Evolutionary conservation across 1,139 yeast species (phyloP).

Genomic region (Taphrina confusa): DNA sequence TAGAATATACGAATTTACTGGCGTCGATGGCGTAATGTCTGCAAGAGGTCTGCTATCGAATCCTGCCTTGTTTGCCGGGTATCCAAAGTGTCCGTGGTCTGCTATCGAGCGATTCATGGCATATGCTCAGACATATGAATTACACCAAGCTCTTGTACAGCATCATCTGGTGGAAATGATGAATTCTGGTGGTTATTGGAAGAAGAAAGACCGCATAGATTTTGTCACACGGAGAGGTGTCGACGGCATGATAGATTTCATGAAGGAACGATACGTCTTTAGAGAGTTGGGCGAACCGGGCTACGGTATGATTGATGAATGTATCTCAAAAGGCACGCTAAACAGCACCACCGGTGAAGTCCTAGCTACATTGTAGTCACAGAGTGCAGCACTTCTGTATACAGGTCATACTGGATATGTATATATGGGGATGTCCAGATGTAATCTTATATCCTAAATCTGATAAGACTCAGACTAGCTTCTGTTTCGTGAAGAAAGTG

Average conservation of each 20-base stretch:
- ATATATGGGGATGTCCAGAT: too few species aligned
- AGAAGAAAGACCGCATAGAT: slow-evolving; percentile 58
- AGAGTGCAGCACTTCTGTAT: too few species aligned
- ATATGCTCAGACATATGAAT: slow-evolving; percentile 72
- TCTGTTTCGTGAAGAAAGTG: slow-evolving; percentile 66
- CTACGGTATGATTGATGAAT: slow-evolving; percentile 51
- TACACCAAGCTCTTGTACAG: slow-evolving; percentile 79
- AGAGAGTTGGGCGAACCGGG: slow-evolving; percentile 66
- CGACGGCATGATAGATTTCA: slow-evolving; percentile 75
- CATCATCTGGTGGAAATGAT: slow-evolving; percentile 90
- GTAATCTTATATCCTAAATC: too few species aligned
- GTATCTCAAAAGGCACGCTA: not conserved
- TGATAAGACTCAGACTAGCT: slow-evolving; percentile 55
- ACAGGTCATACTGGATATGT: too few species aligned
- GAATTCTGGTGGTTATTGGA: slow-evolving; percentile 50
- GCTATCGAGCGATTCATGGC: slow-evolving; percentile 84
- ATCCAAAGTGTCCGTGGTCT: slow-evolving; percentile 77
- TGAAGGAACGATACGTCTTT: slow-evolving; percentile 67
- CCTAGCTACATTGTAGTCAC: not conserved
- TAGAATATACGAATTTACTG: slow-evolving; percentile 63
- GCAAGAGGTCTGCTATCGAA: slow-evolving; percentile 83
- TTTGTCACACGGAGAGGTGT: slow-evolving; percentile 63
- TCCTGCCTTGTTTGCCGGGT: slow-evolving; percentile 85
- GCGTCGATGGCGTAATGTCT: slow-evolving; percentile 87
- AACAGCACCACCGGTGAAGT: not conserved